Evolutionary conservation across 768 basidiomycete genomes (phyloP), one percentile per base, ranked within the genome.

Genomic region (Mycena albidolilacea): DNA sequence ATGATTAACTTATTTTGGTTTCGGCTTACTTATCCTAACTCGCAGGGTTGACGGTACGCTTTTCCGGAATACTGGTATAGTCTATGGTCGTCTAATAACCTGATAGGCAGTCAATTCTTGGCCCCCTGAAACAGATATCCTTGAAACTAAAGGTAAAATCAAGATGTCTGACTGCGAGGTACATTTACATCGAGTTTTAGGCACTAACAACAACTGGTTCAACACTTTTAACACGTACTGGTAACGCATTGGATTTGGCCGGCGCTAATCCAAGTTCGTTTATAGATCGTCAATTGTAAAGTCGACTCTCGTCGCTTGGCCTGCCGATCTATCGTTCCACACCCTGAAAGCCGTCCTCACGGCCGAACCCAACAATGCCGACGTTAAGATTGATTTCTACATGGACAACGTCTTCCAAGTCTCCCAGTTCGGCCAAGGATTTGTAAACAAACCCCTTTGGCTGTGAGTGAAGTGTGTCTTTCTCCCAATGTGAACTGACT

Each of bases 111-210:
- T 86, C 14, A 81, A 80, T 63, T 72, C 82, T 65, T 86, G 85
- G 85, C 85, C 85, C 14, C 86, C 86, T 4, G 86, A 87, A 75
- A 71, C 79, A 8, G 85, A 86, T 70, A 83, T 86, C 39, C 85
- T 84, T 10, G 86, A 87, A 78, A 86, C 85, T 85, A 87, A 86
- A 77, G 73, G 74, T 61, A 37, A 1, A 23, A n/a, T 5, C 7
- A 43, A 23, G 30, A n/a, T 17, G 15, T 8, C 10, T 2, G 54
- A 23, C 3, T 10, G 14, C 23, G 30, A 30, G 30, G 30, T 30
- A 14, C n/a, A 15, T 4, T 43, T n/a, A 8, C 43, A 43, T 61
- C 15, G 17, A 7, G 37, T 63, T 8, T 48, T 35, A 64, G 85
- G 85, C 39, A 85, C 85, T 10, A 77, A 78, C 38, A 77, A 85